A percentile compares a stretch with the other conserved stretches of the same genome.
phyloP scores from a whole-genome alignment of 805 yeast species.

The Myxozyma mucilagina region DNA sequence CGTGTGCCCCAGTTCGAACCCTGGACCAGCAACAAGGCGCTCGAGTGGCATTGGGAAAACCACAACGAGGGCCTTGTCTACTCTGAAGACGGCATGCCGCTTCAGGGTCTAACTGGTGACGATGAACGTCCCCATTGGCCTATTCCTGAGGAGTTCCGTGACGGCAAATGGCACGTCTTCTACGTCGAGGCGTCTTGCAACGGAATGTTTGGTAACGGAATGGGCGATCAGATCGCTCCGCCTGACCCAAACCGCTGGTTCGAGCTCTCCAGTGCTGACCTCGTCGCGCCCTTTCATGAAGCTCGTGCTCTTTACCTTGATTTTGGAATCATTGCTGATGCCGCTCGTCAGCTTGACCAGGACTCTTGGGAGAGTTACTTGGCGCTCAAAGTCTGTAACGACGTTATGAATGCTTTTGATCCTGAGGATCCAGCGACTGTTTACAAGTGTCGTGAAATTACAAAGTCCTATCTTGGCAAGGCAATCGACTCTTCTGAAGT shows the following conservation, averaged over 20 bases:
- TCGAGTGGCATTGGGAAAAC: constrained; percentile 53
- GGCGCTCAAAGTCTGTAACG: constrained; percentile 77
- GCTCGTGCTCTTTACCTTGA: constrained; percentile 79
- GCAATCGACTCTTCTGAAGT: constrained; percentile 67
- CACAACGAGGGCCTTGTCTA: constrained; percentile 86
- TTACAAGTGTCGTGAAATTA: constrained; percentile 63
- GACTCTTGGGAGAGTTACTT: constrained; percentile 78
- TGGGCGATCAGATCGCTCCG: constrained; percentile 56
- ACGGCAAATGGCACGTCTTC: constrained; percentile 58
- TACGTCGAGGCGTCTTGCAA: constrained; percentile 91
- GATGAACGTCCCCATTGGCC: constrained; percentile 68
- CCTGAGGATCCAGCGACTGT: constrained; percentile 61
- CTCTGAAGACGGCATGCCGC: constrained; percentile 61
- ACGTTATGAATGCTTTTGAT: constrained; percentile 82
- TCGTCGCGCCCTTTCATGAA: constrained; percentile 75
- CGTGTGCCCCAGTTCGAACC: constrained; percentile 56
- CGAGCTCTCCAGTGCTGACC: constrained; percentile 65
- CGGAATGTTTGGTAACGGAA: constrained; percentile 85
- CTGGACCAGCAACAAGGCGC: constrained; percentile 26
- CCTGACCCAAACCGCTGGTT: constrained; percentile 76
- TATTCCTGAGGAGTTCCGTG: constrained; percentile 57
- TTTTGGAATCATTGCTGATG: constrained; percentile 86
- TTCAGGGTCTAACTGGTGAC: constrained; percentile 85
- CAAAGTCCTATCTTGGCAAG: constrained; percentile 63
- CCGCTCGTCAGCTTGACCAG: constrained; percentile 80